A percentile compares a stretch with the other conserved stretches of the same genome.
Conservation (phyloP, 352 stramenopile genomes). For the Phytophthora niederhauseri region DNA sequence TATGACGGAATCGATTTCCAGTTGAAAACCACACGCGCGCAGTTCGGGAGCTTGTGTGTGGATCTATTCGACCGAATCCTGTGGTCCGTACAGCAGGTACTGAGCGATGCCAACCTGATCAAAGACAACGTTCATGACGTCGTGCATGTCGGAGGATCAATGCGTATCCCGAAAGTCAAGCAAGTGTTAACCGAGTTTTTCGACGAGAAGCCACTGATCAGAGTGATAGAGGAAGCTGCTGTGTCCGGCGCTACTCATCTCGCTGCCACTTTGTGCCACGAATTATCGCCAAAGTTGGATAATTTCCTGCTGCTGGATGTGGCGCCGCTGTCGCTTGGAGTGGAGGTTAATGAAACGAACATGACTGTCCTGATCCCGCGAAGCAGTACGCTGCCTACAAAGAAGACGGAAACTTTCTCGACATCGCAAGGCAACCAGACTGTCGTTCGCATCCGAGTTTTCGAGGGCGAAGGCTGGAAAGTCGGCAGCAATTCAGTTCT, state of each 20-base stretch:
- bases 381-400: neutral
- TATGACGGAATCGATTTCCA: neutral
- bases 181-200: neutral
- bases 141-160: neutral
- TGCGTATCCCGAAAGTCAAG: neutral
- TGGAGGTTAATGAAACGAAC: neutral
- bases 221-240: neutral
- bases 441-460: neutral
- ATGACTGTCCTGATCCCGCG: neutral
- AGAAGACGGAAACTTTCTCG: neutral
- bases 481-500: neutral
- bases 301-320: neutral
- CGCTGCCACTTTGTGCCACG: neutral
- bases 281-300: neutral
- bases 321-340: neutral
- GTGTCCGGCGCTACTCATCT: neutral
- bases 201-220: neutral
- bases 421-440: neutral
- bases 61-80: neutral
- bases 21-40: neutral
- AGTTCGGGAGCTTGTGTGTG: neutral
- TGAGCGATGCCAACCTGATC: slow-evolving; percentile 3
- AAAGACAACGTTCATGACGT: neutral
- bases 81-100: neutral
- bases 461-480: neutral